Evolutionary conservation across 768 basidiomycete genomes (phyloP).

Genomic region (Serendipita sp.): DNA sequence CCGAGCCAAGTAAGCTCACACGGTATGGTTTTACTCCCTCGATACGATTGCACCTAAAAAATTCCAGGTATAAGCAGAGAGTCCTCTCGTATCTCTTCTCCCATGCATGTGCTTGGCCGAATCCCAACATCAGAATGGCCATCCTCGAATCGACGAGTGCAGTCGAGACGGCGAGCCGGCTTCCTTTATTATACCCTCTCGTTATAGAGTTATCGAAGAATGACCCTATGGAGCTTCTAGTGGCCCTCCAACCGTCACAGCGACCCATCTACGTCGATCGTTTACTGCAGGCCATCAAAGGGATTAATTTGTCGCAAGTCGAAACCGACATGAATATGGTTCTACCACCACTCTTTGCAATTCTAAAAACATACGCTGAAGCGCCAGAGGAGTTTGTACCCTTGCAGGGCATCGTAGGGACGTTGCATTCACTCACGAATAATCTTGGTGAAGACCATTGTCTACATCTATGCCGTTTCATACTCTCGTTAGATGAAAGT

Average conservation of each 20-base stretch:
- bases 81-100: constrained; percentile 66
- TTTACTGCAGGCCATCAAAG: constrained; percentile 12
- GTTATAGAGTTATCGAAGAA: constrained; percentile 23
- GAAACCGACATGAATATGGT: no score
- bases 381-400: no score
- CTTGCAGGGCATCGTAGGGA: no score
- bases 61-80: constrained; percentile 46
- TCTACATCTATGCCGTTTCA: no score
- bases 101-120: constrained; percentile 46
- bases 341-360: no score
- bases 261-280: constrained; percentile 9
- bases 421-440: no score
- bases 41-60: neutral
- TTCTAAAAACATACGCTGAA: no score
- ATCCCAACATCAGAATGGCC: constrained; percentile 30
- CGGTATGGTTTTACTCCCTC: constrained; percentile 14
- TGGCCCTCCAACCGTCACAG: neutral
- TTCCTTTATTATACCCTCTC: constrained; percentile 42
- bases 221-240: neutral
- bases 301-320: constrained; percentile 28
- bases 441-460: no score
- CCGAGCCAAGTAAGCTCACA: constrained; percentile 36
- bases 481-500: no score
- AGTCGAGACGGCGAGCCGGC: constrained; percentile 33
- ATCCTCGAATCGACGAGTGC: constrained; percentile 35